Percentiles rank a stretch among this genome's conserved stretches.
Conservation (phyloP, 2,329 filamentous ascomycete genomes). For the Fusarium sambucinum region DNA sequence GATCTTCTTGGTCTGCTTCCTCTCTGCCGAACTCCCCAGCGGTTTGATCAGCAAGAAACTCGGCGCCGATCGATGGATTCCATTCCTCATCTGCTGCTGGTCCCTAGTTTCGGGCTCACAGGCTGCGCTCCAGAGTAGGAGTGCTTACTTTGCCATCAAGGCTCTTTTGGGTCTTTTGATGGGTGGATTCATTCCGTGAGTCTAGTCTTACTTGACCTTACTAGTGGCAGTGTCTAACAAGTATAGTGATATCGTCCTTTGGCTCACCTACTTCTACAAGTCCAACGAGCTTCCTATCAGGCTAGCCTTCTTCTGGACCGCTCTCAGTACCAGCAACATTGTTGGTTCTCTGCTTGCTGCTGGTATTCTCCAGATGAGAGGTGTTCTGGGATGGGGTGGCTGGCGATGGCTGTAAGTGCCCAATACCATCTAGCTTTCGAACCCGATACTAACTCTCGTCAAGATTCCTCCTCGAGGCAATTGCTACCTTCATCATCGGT, state of each 20-base stretch:
- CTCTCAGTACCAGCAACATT: slow-evolving; percentile 69
- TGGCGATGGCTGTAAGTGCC: slow-evolving; percentile 55
- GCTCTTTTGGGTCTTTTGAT: slow-evolving; percentile 61
- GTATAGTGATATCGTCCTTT: slow-evolving; percentile 65
- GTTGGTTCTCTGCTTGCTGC: slow-evolving; percentile 63
- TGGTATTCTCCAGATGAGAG: slow-evolving; percentile 55
- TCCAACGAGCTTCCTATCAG: slow-evolving; percentile 75
- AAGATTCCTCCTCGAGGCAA: slow-evolving; percentile 65
- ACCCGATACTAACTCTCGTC: background rate
- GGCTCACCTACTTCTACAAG: slow-evolving; percentile 82
- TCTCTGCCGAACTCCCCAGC: slow-evolving; percentile 62
- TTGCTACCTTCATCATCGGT: slow-evolving; percentile 57
- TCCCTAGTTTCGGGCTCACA: slow-evolving; percentile 56
- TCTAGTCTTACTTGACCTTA: background rate
- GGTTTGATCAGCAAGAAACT: slow-evolving; percentile 64
- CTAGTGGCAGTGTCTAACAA: background rate
- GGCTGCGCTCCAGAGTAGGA: slow-evolving; percentile 52
- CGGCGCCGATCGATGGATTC: slow-evolving; percentile 62
- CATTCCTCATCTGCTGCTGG: slow-evolving; percentile 57
- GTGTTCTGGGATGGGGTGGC: slow-evolving; percentile 53
- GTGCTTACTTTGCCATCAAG: slow-evolving; percentile 57
- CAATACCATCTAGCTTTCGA: rapidly evolving
- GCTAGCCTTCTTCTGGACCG: slow-evolving; percentile 77
- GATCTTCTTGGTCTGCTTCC: slow-evolving; percentile 60
- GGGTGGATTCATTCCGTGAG: slow-evolving; percentile 64